phyloP scores from a whole-genome alignment of 768 basidiomycete species.

The Lentinula lateritia region DNA sequence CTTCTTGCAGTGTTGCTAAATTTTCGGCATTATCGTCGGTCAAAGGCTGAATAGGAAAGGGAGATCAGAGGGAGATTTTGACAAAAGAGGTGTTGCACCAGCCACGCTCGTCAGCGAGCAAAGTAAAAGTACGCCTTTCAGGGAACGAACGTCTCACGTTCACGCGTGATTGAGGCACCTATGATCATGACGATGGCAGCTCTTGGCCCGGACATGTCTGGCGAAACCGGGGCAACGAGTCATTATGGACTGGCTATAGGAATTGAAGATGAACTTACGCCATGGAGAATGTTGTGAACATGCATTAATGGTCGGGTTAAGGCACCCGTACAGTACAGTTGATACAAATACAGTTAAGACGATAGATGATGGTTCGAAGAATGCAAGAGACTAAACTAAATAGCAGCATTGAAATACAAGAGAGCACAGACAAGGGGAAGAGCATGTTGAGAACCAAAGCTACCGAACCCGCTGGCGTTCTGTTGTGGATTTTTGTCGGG shows the following conservation, averaged over 20 bases:
- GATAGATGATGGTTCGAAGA: not conserved
- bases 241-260: too few species aligned
- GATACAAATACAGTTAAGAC: not conserved
- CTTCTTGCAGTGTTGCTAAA: not conserved
- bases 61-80: not conserved
- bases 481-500: slow-evolving; percentile 37
- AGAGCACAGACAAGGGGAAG: not conserved
- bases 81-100: not conserved
- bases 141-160: slow-evolving; percentile 1
- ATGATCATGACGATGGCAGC: not conserved
- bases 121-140: not conserved
- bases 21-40: not conserved
- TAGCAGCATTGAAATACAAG: not conserved
- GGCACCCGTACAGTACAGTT: not conserved
- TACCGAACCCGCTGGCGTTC: slow-evolving; percentile 21
- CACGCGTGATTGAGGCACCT: not conserved
- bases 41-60: not conserved
- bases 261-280: too few species aligned
- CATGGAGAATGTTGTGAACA: too few species aligned
- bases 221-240: too few species aligned
- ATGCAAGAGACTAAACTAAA: not conserved
- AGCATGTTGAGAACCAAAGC: not conserved
- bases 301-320: not conserved
- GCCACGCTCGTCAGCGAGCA: not conserved
- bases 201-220: not conserved